Base-by-base conservation (phyloP, 2,329 filamentous ascomycete species). In the Exophiala mesophila region DNA sequence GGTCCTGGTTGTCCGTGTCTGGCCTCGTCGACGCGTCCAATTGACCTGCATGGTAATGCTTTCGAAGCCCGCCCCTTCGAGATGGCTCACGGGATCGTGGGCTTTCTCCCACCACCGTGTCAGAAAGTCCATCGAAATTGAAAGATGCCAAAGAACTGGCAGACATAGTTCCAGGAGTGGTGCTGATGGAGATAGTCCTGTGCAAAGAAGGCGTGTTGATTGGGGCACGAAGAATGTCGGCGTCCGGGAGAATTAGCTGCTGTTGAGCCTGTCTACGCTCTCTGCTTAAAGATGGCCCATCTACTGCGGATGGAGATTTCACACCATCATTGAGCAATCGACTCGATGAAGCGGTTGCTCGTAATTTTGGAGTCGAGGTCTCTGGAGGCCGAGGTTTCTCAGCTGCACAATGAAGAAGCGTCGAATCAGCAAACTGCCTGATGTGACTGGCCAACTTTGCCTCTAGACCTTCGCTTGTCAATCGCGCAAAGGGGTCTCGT, bases 401-500 rank as follows among this genome's bases (percentile, higher is more conserved):
- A 15, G 37, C 24, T n/a, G 31, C 36, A 36, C 52, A 55, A 33
- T 55, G 52, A 13, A 53, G 42, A n/a, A 32, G 36, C 6, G 28
- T n/a, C 5, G 52, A 30, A 18, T 39, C 32, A 4, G 52, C 77
- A 79, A 39, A 68, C 64, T 49, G 52, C 16, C 44, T 36, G 28
- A 60, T 58, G 18, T 53, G 50, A 12, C 52, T 52, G 23, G 47
- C 49, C 20, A 60, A 51, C 36, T 50, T 44, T 10, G 44, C 26
- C 41, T 61, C 55, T 3, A 68, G 60, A 3, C 60, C 52, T 2
- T 52, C 49, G 10, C 63, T 63, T 3, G 52, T 52, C 4, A 63
- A 59, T 3, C 66, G 54, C 6, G 50, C 53, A 34, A 52, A 52
- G 3, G 61, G 59, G 15, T 64, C 61, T 19, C 57, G 50, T 24